A percentile compares a stretch with the other conserved stretches of the same genome.
These are phyloP conservation scores for Prunella vulgaris DNA, from an alignment of 257 asterid species.

Conservation along the genomic window DNA sequence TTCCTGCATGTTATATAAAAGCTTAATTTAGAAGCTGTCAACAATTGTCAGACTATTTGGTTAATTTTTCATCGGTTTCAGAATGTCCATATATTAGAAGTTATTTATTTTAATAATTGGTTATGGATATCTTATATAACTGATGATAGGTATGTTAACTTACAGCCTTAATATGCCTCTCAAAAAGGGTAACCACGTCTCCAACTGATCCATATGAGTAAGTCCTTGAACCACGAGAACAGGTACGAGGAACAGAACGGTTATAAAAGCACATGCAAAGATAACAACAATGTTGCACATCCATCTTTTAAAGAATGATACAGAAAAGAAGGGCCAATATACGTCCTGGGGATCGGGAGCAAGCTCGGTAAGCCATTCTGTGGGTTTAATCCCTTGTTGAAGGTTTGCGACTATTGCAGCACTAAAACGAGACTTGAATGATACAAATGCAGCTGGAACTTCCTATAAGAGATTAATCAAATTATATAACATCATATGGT, in stretches of 20 bases:
- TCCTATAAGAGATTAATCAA: conserved; percentile 40
- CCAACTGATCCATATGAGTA: conserved; percentile 84
- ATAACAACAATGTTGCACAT: conserved; percentile 54
- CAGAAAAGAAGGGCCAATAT: conserved; percentile 93
- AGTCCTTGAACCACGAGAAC: conserved; percentile 94
- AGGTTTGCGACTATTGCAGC: conserved; percentile 68
- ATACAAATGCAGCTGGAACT: conserved; percentile 92
- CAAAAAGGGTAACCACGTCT: conserved; percentile 77
- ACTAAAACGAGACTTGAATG: conserved; percentile 80
- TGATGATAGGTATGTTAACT: conserved; percentile 26
- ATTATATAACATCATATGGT: conserved; percentile 15
- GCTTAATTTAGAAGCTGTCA: conserved; percentile 4
- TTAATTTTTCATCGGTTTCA: background rate
- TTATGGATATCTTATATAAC: background rate
- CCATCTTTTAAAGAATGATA: conserved; percentile 78
- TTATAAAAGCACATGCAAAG: conserved; percentile 50
- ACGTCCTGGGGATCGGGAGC: conserved; percentile 97
- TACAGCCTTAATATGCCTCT: conserved; percentile 57
- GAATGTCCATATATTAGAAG: too few relatives aligned
- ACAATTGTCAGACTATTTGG: background rate
- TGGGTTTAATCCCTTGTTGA: conserved; percentile 80
- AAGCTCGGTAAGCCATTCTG: conserved; percentile 83
- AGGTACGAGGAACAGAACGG: conserved; percentile 69
- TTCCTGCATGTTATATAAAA: conserved; percentile 44
- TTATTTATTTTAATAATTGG: background rate